phyloP scores from a whole-genome alignment of 2,329 filamentous ascomycete genomes.

The Penicillium glabrum region DNA sequence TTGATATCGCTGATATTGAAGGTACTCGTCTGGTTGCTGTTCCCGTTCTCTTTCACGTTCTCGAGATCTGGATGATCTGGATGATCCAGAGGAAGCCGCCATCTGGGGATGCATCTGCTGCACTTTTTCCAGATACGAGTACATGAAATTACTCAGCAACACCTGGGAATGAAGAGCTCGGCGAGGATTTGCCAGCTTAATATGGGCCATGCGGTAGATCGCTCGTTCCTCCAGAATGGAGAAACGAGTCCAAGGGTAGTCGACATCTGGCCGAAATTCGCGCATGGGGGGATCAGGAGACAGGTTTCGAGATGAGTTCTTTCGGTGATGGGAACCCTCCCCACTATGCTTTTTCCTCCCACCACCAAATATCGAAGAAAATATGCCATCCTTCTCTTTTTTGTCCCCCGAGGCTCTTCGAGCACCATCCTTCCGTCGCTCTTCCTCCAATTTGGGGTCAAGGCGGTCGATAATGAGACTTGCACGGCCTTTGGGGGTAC shows the following conservation, averaged over 20 bases:
- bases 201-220: constrained; percentile 98
- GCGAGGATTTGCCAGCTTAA: constrained; percentile 96
- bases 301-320: constrained; percentile 68
- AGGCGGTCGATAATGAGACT: constrained; percentile 82
- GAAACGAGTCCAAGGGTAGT: constrained; percentile 95
- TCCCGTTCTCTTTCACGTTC: constrained; percentile 17
- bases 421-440: constrained; percentile 74
- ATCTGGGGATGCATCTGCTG: constrained; percentile 98
- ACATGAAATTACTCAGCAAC: constrained; percentile 98
- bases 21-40: constrained; percentile 41
- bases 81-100: constrained; percentile 75
- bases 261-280: constrained; percentile 77
- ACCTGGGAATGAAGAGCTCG: constrained; percentile 92
- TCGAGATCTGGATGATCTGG: constrained; percentile 52
- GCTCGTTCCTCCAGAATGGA: constrained; percentile 93
- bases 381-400: constrained; percentile 91
- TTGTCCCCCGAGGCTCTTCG: constrained; percentile 71
- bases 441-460: constrained; percentile 66
- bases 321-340: constrained; percentile 67
- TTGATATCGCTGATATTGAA: constrained; percentile 49
- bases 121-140: constrained; percentile 96
- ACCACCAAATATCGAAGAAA: constrained; percentile 89
- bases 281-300: constrained; percentile 79
- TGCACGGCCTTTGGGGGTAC: constrained; percentile 63
- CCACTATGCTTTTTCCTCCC: constrained; percentile 83